Conservation (phyloP, 306 rosid genomes). For the Potentilla sterilis region DNA sequence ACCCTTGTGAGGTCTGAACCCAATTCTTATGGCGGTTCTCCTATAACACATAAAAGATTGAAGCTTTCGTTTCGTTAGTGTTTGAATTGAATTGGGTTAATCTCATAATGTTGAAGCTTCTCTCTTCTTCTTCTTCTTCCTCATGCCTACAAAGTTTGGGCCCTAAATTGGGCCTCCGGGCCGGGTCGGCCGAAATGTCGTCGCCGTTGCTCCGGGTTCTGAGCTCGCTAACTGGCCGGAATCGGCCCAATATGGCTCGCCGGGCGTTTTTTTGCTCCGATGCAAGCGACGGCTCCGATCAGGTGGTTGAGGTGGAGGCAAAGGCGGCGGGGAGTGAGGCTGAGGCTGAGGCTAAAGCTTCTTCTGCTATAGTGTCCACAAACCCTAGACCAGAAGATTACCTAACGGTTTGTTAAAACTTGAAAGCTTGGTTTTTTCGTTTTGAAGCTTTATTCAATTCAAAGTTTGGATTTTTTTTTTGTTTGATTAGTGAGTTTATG, state of each 20-base stretch:
- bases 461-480: neutral
- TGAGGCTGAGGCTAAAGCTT: constrained; percentile 46
- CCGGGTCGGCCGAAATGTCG: constrained; percentile 31
- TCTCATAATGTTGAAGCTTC: constrained; percentile 71
- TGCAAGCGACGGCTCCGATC: constrained; percentile 59
- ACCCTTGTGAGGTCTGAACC: neutral
- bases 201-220: constrained; percentile 52
- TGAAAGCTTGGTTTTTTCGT: neutral
- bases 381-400: constrained; percentile 93
- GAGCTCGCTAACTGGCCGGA: constrained; percentile 43
- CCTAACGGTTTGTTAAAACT: constrained; percentile 58
- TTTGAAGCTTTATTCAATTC: neutral
- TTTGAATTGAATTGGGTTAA: constrained; percentile 6
- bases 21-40: constrained; percentile 43
- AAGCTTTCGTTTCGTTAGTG: neutral
- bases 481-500: neutral
- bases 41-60: constrained; percentile 8
- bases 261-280: constrained; percentile 80
- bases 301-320: constrained; percentile 46
- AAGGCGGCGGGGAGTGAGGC: constrained; percentile 47
- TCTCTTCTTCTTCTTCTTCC: constrained; percentile 46
- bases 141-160: constrained; percentile 35
- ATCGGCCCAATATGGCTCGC: constrained; percentile 31
- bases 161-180: constrained; percentile 44
- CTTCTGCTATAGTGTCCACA: constrained; percentile 80